Conservation (phyloP, 2,329 filamentous ascomycete species). For the Pseudocercospora pini-densiflorae region DNA sequence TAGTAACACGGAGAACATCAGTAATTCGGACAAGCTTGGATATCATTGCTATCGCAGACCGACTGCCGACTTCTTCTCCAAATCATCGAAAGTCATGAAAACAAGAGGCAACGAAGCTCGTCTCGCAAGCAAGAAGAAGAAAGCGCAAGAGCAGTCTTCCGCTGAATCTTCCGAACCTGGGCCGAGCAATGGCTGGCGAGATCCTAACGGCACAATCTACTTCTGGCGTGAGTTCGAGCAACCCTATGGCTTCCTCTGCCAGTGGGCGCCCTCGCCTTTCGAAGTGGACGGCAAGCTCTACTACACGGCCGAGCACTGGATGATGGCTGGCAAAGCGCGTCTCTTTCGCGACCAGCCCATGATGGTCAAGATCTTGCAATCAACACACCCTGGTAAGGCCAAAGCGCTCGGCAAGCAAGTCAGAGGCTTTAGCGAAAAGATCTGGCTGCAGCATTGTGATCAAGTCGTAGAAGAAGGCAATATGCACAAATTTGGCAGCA, state of each 20-base stretch:
- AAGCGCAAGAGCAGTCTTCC: background rate
- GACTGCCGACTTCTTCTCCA: background rate
- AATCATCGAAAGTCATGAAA: background rate
- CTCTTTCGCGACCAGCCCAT: conserved; percentile 47
- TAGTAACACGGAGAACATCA: background rate
- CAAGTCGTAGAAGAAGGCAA: conserved; percentile 63
- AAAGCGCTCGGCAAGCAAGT: conserved; percentile 62
- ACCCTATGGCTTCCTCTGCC: conserved; percentile 60
- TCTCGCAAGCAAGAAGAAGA: background rate
- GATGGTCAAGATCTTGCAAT: conserved; percentile 57
- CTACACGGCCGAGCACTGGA: conserved; percentile 51
- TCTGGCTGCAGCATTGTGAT: conserved; percentile 49
- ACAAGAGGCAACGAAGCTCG: background rate
- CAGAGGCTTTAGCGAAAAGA: conserved; percentile 53
- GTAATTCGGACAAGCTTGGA: background rate
- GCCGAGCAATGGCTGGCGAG: background rate
- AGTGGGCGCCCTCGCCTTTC: conserved; percentile 64
- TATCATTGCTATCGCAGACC: background rate
- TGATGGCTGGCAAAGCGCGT: conserved; percentile 52
- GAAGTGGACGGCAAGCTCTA: conserved; percentile 43
- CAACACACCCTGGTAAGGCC: conserved; percentile 52
- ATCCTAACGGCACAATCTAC: conserved; percentile 30
- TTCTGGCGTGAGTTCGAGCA: conserved; percentile 49
- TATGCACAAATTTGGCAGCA: conserved; percentile 61
- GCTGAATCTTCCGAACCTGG: background rate